Percentiles rank a stretch among this genome's conserved stretches.
Conservation (phyloP, 73 alveolate species). For the Tetrahymena thermophila region DNA sequence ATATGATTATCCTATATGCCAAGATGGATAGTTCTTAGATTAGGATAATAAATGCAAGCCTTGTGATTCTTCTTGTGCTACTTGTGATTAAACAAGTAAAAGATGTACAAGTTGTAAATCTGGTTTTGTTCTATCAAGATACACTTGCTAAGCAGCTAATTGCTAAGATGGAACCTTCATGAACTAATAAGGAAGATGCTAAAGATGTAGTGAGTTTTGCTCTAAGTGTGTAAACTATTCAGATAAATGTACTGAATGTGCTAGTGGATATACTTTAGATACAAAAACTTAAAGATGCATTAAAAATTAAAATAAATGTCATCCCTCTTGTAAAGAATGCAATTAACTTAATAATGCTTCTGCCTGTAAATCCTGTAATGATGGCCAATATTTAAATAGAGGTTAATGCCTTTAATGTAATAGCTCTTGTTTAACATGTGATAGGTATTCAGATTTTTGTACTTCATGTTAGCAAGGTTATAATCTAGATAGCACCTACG, state of each 20-base stretch:
- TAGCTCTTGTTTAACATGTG: background rate
- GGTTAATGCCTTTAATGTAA: background rate
- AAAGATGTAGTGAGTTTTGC: background rate
- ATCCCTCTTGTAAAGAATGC: background rate
- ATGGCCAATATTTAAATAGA: background rate
- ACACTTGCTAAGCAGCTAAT: background rate
- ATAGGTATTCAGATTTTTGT: background rate
- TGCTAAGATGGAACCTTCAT: background rate
- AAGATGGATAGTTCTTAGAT: background rate
- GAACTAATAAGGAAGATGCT: background rate
- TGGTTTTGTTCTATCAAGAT: background rate
- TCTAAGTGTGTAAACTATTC: background rate
- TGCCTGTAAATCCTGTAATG: background rate
- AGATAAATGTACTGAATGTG: background rate
- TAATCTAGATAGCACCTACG: background rate
- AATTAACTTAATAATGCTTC: background rate
- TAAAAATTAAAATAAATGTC: background rate
- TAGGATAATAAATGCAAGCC: background rate
- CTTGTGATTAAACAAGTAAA: background rate
- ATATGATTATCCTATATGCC: background rate
- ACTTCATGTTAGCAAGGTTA: background rate
- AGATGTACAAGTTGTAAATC: background rate
- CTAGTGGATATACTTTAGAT: background rate
- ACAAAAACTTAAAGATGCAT: background rate
- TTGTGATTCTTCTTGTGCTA: background rate